phyloP scores from a whole-genome alignment of 805 yeast species.

The Nematodospora valgi region DNA sequence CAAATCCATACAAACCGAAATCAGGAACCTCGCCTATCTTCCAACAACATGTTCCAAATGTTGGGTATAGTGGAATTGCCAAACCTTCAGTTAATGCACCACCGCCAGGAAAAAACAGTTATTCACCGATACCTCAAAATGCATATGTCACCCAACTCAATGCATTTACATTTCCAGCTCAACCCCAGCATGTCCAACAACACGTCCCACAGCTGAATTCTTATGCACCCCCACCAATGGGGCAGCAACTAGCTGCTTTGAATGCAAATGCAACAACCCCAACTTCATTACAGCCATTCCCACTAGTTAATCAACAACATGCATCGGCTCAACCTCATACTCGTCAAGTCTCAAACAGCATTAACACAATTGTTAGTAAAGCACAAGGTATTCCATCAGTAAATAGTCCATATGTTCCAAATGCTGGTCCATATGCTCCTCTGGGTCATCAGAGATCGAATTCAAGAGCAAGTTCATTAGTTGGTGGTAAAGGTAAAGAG shows the following conservation, averaged over 20 bases:
- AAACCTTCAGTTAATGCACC: constrained; percentile 5
- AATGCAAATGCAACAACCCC: constrained; percentile 11
- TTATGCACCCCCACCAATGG: constrained; percentile 8
- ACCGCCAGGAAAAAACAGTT: constrained; percentile 1
- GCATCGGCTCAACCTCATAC: no score
- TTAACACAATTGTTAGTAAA: constrained; percentile 24
- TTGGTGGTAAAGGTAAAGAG: constrained; percentile 39
- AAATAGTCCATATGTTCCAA: constrained; percentile 41
- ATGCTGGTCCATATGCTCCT: constrained; percentile 45
- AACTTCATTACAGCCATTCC: constrained; percentile 5
- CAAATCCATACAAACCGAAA: constrained; percentile 26
- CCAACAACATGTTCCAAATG: constrained; percentile 9
- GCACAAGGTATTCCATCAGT: constrained; percentile 18
- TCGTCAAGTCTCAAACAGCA: constrained; percentile 12
- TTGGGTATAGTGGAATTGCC: constrained; percentile 5
- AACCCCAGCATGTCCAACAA: constrained; percentile 1
- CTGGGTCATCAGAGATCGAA: constrained; percentile 30
- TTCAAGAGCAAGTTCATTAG: constrained; percentile 38
- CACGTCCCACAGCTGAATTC: constrained; percentile 3
- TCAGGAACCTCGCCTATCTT: constrained; percentile 12
- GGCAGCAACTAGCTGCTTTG: background rate
- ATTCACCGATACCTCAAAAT: constrained; percentile 2
- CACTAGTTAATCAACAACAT: constrained; percentile 14
- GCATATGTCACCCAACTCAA: no score
- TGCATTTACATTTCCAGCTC: background rate